These are phyloP conservation scores for Galerina sulciceps DNA, from an alignment of 768 basidiomycete species.

Conservation along the genomic window DNA sequence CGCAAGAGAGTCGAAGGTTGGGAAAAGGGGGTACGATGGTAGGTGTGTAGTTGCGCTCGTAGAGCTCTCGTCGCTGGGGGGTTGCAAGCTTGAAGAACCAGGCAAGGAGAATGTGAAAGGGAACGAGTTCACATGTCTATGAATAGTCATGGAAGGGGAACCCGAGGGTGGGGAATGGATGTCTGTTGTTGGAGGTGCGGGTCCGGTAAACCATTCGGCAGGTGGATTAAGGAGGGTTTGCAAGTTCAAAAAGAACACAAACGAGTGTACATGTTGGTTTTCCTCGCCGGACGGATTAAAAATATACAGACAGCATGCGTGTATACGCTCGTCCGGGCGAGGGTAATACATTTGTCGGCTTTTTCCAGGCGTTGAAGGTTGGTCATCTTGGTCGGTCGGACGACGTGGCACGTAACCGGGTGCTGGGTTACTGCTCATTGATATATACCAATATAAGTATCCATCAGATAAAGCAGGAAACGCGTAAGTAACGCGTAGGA, in stretches of 20 bases:
- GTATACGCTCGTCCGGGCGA: constrained; percentile 50
- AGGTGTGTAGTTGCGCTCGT: background rate
- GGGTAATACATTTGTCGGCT: constrained; percentile 46
- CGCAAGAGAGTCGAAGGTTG: constrained; percentile 25
- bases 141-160: background rate
- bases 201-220: constrained; percentile 26
- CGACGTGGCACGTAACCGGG: constrained; percentile 43
- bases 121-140: background rate
- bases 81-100: background rate
- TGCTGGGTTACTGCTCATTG: constrained; percentile 55
- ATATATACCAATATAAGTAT: constrained; percentile 58
- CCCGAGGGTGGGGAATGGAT: background rate
- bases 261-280: constrained; percentile 45
- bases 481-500: constrained; percentile 38
- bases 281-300: constrained; percentile 43
- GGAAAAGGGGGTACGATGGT: constrained; percentile 29
- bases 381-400: constrained; percentile 5
- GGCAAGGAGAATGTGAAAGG: background rate
- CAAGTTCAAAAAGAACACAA: constrained; percentile 54
- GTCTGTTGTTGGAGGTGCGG: background rate
- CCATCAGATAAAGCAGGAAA: constrained; percentile 48
- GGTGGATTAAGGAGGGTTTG: constrained; percentile 41
- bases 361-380: constrained; percentile 10
- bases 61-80: background rate
- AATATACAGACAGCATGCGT: constrained; percentile 52